Evolutionary conservation across 805 yeast species (phyloP), one percentile per base, ranked within the genome.

Genomic region (Myxozyma vanderwaltii): DNA sequence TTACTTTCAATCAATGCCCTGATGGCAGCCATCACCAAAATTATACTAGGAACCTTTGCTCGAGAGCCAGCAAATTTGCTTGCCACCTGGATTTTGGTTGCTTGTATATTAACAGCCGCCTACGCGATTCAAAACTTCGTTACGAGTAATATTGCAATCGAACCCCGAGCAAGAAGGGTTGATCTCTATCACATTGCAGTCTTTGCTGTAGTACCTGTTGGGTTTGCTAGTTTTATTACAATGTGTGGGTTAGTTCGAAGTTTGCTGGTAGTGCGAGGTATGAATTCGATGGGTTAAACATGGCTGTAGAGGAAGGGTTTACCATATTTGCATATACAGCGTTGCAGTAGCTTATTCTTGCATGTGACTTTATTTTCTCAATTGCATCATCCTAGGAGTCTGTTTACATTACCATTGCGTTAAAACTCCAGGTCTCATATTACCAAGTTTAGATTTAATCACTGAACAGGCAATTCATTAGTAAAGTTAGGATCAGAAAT

Each of bases 171-270:
- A 41, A 79, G 96, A 55, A 86, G 91, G 36, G 88, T 91, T 60
- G 96, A 92, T 71, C 78, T 91, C 56, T 89, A 59, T 24, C 66
- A 58, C 29, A 88, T 94, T 51, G 90, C 88, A 0, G 97, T 92
- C 1, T 92, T 89, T 75, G 97, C 98, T 1, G 99, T 92, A 41
- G 97, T 92, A n/a, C 99, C 99, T 0, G 90, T 92, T 17, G 98
- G 99, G 0, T 69, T 92, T 60, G 97, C 98, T 3, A 89, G 97
- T 67, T 92, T 94, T 69, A 74, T 91, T 24, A 91, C 98, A 2
- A 89, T 91, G 96, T 77, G 91, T 38, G 94, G 91, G 0, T 75
- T 92, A 39, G 75, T 92, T 17, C 75, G 98, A 61, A 54, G 64
- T 51, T 21, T 61, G 5, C 40, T 47, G 26, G 52, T 49, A 4